Evolutionary conservation across 768 basidiomycete species (phyloP), one percentile per base, ranked within the genome.

Genomic region (Tricholoma sp.): DNA sequence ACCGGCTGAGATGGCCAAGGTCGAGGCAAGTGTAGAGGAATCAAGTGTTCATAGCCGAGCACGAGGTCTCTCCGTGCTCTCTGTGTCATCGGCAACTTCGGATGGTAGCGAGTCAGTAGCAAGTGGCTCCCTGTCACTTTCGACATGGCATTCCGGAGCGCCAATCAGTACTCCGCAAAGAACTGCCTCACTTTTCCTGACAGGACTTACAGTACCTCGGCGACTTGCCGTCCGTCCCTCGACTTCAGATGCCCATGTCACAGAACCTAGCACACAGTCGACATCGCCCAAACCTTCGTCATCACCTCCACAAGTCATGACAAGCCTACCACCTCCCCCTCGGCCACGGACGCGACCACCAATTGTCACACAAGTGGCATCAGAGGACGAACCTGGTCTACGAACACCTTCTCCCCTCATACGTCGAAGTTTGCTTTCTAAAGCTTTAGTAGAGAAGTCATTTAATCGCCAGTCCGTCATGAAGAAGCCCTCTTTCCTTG

Each of bases 401-500:
- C 29, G 76, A n/a, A 68, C 72, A 0, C 76, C 73, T 33, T 74
- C 73, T 4, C 76, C 72, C 13, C 59, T 58, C 24, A 47, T 56
- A n/a, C 61, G 61, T 36, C 66, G 56, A 59, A 67, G 36, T 53
- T 53, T 73, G 37, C 68, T 68, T 9, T 65, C 70, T 10, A 74
- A 72, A 60, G 54, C 63, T 2, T 69, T 73, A 15, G 59, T 70
- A 18, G 80, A 80, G 50, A 74, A 70, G 54, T 59, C 63, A n/a
- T 63, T 75, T 44, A 76, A 75, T 56, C 77, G 79, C 47, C 77
- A 74, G 49, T 81, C 81, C 6, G 73, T 88, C 57, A 78, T 85
- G 72, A 76, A 76, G 63, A 86, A 88, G 64, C 83, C 88, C 17
- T 88, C 86, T 1, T 89, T 89, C 67, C 72, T 89, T 49, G 85